Evolutionary conservation across 2,329 filamentous ascomycete species (phyloP).

Genomic region (Alternaria sp.): DNA sequence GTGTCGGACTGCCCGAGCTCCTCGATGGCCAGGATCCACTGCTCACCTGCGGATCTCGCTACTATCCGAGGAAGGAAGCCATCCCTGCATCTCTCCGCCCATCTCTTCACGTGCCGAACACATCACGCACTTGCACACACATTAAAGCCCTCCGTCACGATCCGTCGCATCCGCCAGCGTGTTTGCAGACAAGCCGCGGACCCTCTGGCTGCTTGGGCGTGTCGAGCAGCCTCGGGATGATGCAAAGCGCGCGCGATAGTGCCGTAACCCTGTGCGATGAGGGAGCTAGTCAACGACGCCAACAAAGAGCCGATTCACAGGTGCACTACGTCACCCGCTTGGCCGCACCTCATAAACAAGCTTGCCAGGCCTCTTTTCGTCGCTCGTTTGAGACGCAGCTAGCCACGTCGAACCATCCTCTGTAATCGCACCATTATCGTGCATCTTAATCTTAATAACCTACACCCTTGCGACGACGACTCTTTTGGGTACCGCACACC

Average conservation of each 20-base stretch:
- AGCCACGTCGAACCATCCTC: constrained; percentile 6
- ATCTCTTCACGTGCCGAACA: not conserved
- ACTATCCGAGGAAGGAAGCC: constrained; percentile 14
- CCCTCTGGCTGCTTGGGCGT: not conserved
- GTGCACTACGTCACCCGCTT: constrained; percentile 23
- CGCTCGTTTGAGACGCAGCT: constrained; percentile 2
- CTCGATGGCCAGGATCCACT: constrained; percentile 9
- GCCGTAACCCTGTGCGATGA: constrained; percentile 16
- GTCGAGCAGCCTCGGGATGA: constrained; percentile 16
- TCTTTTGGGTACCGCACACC: not conserved
- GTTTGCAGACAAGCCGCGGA: constrained; percentile 7
- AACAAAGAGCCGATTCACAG: constrained; percentile 4
- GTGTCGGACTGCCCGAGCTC: constrained; percentile 4
- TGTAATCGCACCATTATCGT: constrained; percentile 6
- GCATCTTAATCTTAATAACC: constrained; percentile 17
- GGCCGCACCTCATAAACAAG: constrained; percentile 27
- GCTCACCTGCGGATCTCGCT: constrained; percentile 18
- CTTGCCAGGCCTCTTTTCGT: constrained; percentile 4
- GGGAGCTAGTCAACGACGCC: constrained; percentile 11
- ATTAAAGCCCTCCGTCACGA: not conserved
- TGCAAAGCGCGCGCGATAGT: constrained; percentile 19
- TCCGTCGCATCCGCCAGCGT: not conserved
- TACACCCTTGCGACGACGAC: not conserved
- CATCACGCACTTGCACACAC: not conserved
- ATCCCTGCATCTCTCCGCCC: constrained; percentile 7